Evolutionary conservation across 2,329 filamentous ascomycete genomes (phyloP), one percentile per base, ranked within the genome.

Genomic region (Penicillium sclerotigenum): DNA sequence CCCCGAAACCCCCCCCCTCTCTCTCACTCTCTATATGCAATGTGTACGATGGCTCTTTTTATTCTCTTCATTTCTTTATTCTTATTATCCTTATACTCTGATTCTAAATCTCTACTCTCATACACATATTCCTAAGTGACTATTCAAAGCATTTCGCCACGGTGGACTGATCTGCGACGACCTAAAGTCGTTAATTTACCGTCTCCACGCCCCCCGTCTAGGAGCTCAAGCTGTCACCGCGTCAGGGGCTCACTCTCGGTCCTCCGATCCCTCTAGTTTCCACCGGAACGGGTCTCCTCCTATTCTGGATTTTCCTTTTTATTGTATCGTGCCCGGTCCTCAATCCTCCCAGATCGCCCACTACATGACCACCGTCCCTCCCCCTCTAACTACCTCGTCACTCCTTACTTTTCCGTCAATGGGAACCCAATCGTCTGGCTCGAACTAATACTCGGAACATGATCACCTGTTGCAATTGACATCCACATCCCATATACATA

Each of bases 181-280:
- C 57, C 50, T 55, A 62, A 64, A 55, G 64, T 61, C 52, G 59
- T 64, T 67, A 64, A 66, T 66, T 65, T 65, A 65, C 63, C 61
- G 59, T 61, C 61, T 64, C 62, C 61, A 62, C 64, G 56, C 59
- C 53, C 53, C 53, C 59, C 61, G 55, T 59, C 51, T 48, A 59
- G 59, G 62, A 68, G 61, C 61, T 66, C 60, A 52, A 71, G 67
- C 70, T 72, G 70, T 72, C 70, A 72, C 64, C 68, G 68, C 66
- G 68, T 71, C 67, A 72, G 70, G 69, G 70, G 67, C 59, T 67
- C 57, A 33, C 46, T 53, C 58, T 60, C 57, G 58, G 53, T 52
- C 50, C 64, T 68, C 57, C 61, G 63, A 65, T 66, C 60, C 54
- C 60, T 60, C 69, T 65, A 70, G 67, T 54, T 51, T 51, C 48